Conservation (phyloP, 225 moss, liverwort and hornwort species). For the Thuidium tamariscinum region DNA sequence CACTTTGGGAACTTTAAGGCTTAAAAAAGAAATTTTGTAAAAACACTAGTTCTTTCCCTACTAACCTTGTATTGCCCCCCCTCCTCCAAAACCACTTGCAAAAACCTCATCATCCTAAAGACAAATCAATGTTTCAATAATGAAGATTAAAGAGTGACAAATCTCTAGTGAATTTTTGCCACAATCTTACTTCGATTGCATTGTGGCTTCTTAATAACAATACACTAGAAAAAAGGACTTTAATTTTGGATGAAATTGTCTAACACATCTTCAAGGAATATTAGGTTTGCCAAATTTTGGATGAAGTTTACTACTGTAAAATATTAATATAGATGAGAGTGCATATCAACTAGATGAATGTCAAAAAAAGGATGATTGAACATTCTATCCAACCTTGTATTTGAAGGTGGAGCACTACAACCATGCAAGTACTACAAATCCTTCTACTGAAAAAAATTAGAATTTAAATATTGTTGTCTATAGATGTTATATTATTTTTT, state of each 20-base stretch:
- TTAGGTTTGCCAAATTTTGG: neutral
- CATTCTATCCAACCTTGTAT: rapidly evolving
- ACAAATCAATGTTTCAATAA: neutral
- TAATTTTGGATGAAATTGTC: neutral
- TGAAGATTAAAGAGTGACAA: too few relatives aligned
- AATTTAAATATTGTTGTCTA: too few relatives aligned
- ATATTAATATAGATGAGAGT: neutral
- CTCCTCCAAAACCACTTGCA: too few relatives aligned
- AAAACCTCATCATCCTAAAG: neutral
- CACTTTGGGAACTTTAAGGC: rapidly evolving
- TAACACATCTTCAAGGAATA: neutral
- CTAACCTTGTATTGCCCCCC: too few relatives aligned
- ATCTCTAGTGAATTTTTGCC: rapidly evolving
- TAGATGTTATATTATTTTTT: too few relatives aligned
- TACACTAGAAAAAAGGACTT: neutral
- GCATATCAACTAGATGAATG: neutral
- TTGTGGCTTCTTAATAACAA: too few relatives aligned
- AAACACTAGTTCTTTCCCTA: rapidly evolving
- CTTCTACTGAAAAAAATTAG: neutral
- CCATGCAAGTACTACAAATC: rapidly evolving
- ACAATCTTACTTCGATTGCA: rapidly evolving
- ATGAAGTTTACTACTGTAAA: too few relatives aligned
- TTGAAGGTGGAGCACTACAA: rapidly evolving
- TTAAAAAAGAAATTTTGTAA: neutral
- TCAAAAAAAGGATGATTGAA: neutral